Percentiles rank a stretch among this genome's conserved stretches.
phyloP scores from a whole-genome alignment of 192 early-diverging fungal species.

The Entomortierella parvispora region DNA sequence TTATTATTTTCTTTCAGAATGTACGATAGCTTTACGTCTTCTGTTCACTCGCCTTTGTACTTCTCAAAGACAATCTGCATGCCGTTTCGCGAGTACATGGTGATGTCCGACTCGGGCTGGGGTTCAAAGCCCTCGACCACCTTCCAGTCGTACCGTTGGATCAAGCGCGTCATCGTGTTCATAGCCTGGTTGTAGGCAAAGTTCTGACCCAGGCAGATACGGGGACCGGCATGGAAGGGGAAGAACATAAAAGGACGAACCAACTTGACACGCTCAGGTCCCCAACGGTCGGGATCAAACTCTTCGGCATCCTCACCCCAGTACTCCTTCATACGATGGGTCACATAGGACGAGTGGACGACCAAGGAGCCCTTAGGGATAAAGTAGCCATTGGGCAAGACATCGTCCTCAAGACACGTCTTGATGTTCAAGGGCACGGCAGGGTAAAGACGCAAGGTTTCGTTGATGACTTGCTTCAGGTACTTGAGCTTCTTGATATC shows the following conservation, averaged over 20 bases:
- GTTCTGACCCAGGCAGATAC: constrained; percentile 49
- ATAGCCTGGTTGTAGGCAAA: constrained; percentile 51
- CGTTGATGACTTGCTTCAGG: constrained; percentile 65
- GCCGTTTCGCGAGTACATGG: constrained; percentile 38
- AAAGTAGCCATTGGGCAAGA: constrained; percentile 48
- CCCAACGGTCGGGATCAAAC: constrained; percentile 64
- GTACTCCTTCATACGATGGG: constrained; percentile 54
- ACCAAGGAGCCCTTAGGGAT: constrained; percentile 54
- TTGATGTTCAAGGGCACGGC: constrained; percentile 55
- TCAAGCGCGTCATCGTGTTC: constrained; percentile 41
- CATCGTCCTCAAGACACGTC: constrained; percentile 45
- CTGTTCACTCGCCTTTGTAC: constrained; percentile 13
- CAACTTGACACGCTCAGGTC: constrained; percentile 42
- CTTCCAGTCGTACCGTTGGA: constrained; percentile 37
- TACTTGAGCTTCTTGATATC: constrained; percentile 62
- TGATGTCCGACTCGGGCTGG: constrained; percentile 38
- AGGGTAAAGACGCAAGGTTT: constrained; percentile 63
- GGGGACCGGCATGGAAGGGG: constrained; percentile 58
- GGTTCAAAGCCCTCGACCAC: constrained; percentile 36
- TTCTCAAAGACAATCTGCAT: constrained; percentile 43
- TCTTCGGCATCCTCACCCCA: constrained; percentile 55
- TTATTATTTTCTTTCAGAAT: too few species aligned
- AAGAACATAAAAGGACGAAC: constrained; percentile 54
- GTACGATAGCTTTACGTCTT: too few species aligned
- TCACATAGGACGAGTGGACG: constrained; percentile 44